These are phyloP conservation scores for Fusarium sp. DNA, from an alignment of 2,329 filamentous ascomycete genomes.

Conservation along the genomic window DNA sequence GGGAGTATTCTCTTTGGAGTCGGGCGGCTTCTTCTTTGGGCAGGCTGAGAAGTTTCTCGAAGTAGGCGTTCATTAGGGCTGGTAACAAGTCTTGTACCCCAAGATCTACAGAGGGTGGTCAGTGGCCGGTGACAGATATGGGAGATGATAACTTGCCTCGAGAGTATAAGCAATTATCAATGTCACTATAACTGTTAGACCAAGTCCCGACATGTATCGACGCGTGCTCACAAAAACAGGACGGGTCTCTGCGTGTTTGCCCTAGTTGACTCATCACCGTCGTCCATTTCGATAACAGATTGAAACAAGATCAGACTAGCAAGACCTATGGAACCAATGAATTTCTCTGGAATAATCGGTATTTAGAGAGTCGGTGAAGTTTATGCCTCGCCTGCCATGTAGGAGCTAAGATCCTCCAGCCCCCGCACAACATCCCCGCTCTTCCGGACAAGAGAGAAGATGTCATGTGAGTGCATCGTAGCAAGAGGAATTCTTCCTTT, in stretches of 20 bases:
- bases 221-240: constrained; percentile 52
- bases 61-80: constrained; percentile 75
- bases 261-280: not conserved
- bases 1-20: constrained; percentile 94
- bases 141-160: constrained; percentile 67
- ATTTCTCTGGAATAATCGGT: not conserved
- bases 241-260: constrained; percentile 46
- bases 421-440: not conserved
- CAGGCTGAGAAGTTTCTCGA: constrained; percentile 76
- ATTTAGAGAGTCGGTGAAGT: not conserved
- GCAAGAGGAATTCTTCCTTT: not conserved
- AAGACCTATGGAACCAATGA: not conserved
- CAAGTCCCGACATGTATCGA: fast-evolving
- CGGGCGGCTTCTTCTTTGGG: constrained; percentile 79
- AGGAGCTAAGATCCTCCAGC: not conserved
- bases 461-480: not conserved
- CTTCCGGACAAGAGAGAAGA: not conserved
- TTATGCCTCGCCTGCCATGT: not conserved
- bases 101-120: not conserved
- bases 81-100: constrained; percentile 87
- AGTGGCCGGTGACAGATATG: not conserved
- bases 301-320: no score
- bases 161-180: constrained; percentile 97
- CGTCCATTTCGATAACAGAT: not conserved
- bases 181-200: constrained; percentile 74